Percentiles rank a stretch among this genome's conserved stretches.
These are phyloP conservation scores for Corchorus capsularis DNA, from an alignment of 345 rosid genomes.

Conservation along the genomic window DNA sequence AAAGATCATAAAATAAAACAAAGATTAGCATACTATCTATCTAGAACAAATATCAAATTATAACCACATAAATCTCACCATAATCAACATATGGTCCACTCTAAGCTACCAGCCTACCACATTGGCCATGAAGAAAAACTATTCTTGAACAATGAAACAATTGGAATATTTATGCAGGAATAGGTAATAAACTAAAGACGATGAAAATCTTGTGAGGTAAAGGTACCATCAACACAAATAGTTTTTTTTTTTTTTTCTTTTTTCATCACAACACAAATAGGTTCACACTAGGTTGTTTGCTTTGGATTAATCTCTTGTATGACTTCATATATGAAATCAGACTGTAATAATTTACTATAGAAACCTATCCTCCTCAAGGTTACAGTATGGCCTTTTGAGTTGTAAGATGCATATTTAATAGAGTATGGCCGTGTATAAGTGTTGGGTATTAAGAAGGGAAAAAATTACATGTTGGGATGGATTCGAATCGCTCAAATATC, in stretches of 20 bases:
- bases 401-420: neutral
- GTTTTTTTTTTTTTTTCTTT: too few relatives aligned
- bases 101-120: neutral
- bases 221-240: too few relatives aligned
- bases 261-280: too few relatives aligned
- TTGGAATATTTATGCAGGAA: neutral
- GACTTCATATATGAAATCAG: too few relatives aligned
- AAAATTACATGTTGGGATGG: too few relatives aligned
- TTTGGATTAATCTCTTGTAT: neutral
- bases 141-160: neutral
- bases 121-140: neutral
- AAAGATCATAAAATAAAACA: too few relatives aligned
- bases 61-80: too few relatives aligned
- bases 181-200: neutral
- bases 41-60: too few relatives aligned
- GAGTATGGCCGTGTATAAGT: neutral
- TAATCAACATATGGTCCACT: neutral
- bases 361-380: neutral
- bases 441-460: neutral
- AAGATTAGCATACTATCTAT: too few relatives aligned
- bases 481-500: too few relatives aligned
- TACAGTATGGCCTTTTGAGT: neutral
- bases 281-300: neutral
- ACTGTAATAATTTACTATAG: neutral
- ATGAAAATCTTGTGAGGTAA: neutral